Conservation (phyloP, 495 filamentous ascomycete species). For the Annulohypoxylon nitens region DNA sequence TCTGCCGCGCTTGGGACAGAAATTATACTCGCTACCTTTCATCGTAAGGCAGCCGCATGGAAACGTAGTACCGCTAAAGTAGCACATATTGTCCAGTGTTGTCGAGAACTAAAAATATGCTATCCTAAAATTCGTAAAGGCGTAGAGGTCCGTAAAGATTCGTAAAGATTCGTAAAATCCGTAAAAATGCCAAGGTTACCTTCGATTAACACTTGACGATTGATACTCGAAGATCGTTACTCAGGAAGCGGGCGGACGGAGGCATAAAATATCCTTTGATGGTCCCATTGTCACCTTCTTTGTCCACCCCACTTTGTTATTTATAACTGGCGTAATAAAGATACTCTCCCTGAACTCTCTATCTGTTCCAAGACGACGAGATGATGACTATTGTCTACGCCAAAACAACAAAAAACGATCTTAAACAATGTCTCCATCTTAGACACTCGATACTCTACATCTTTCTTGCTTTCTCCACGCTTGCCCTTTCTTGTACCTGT, state of each 20-base stretch:
- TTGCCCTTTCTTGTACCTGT: too few species aligned
- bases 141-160: too few species aligned
- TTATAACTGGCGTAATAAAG: neutral
- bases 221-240: neutral
- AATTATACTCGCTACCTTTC: constrained; percentile 30
- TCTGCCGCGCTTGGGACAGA: constrained; percentile 14
- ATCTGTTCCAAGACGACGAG: neutral
- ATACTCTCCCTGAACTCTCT: neutral
- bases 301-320: neutral
- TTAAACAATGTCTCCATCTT: neutral
- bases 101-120: neutral
- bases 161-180: too few species aligned
- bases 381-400: neutral
- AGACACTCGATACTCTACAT: neutral
- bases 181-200: neutral
- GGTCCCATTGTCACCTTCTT: neutral
- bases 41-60: constrained; percentile 20
- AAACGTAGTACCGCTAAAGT: constrained; percentile 11
- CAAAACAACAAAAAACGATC: neutral
- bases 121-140: too few species aligned
- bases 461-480: too few species aligned
- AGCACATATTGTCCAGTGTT: constrained; percentile 15
- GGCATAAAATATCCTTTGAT: constrained; percentile 5
- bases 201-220: neutral
- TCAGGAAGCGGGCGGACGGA: neutral